Base-by-base conservation (phyloP, 768 basidiomycete species). In the Suillus spraguei region DNA sequence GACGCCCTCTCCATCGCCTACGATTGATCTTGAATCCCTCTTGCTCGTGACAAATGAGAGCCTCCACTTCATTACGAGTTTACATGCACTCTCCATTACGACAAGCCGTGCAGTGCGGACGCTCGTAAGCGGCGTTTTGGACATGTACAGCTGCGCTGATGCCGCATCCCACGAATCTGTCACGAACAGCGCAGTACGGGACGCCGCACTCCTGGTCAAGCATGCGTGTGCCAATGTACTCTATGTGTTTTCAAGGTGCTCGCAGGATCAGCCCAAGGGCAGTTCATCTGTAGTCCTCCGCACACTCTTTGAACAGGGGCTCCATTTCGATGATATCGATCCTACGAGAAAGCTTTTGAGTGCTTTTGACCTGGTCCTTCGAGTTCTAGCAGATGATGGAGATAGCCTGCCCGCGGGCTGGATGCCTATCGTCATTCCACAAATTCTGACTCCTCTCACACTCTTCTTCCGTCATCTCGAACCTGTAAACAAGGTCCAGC, bases 381-480 rank as follows among this genome's bases (percentile, higher is more conserved):
- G 78, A 60, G 71, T 91, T 38, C 76, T 92, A 1, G 88, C 89
- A 1, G 67, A 75, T 64, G 55, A 66, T 22, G 60, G 36, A 22
- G 74, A 77, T 55, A 11, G 8, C 24, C 16, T 41, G 32, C 24
- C 55, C 17, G 16, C 28, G 28, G 65, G 74, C 63, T 91, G 87
- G 88, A 72, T 83, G 2, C 77, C 78, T 6, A 72, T 72, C 11
- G 83, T 89, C 14, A 74, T 93, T 17, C 88, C 90, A 3, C 81
- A 77, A 35, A 72, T 87, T 22, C 77, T 92, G 5, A 71, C 74
- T 3, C 85, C 91, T 49, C 67, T 92, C 10, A 78, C 73, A 63
- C 60, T 71, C 1, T 91, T 92, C 73, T 82, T 87, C 70, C 79
- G 77, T 8, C 73, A 82, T 5, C 76, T 92, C 38, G 85, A 88